Base-by-base conservation (phyloP, 768 basidiomycete genomes). In the Exsudoporus frostii region DNA sequence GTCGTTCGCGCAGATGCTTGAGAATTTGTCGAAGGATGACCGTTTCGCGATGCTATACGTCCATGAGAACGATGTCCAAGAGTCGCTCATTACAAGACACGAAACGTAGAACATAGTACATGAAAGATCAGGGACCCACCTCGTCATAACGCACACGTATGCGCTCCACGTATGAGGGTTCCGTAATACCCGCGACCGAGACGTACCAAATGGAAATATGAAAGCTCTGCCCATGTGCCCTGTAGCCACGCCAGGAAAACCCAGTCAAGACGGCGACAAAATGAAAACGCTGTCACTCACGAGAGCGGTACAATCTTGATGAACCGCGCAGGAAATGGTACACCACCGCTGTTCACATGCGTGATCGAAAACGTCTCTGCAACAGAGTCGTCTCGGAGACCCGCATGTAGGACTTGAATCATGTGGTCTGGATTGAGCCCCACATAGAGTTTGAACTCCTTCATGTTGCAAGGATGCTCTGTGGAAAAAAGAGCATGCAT, bases 391-490 rank as follows among this genome's bases (percentile, higher is more conserved):
- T 92, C 89, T 67, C 83, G 84, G 51, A 91, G 78, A 3, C 75
- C 72, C 0, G 80, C 67, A 45, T 82, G 81, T 10, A 91, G 71
- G 32, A 87, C 80, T 63, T 90, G 83, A 3, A 74, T 80, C 80
- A 92, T 79, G 61, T 80, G 79, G 59, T 88, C 83, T 54, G 81
- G 76, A 22, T 79, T 76, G 36, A 79, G 70, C 7, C 89, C 90
- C 19, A 84, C 79, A 53, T 80, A 83, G 11, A 91, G 63, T 65
- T 84, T 85, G 74, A 92, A 87, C 51, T 90, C 87, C 64, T 88
- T 89, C 84, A 88, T 84, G 61, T 90, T 90, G 64, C 90, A 92
- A 30, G 88, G 88, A 68, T 91, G 89, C 19, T 79, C 89, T 91
- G 54, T n/a, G 53, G 13, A 5, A 15, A 25, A 14, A 39, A 1